Evolutionary conservation across 2,329 filamentous ascomycete species (phyloP), one percentile per base, ranked within the genome.

Genomic region (Keithomyces neogunnii): DNA sequence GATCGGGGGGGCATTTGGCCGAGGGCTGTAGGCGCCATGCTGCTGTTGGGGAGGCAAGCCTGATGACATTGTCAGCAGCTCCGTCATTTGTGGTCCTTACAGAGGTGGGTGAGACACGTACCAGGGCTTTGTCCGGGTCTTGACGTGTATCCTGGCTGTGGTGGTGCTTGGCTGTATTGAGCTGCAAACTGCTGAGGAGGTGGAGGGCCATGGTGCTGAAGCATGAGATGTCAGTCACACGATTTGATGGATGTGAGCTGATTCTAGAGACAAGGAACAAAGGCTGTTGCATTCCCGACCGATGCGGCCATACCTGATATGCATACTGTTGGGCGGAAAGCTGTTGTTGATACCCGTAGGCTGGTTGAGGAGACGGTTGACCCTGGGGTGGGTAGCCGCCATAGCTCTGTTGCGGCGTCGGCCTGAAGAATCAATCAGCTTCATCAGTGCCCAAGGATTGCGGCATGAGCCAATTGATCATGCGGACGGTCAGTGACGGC

Each of bases 1-100:
- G 48, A 84, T 80, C 2, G 83, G 76, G 48, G 88, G 87, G 7
- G 30, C 39, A 13, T 38, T 42, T 4, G 42, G 45, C 19, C 45
- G 45, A 19, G 46, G 44, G 45, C 45, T 46, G 38, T 52, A 55
- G 38, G 44, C 32, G 35, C 46, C 53, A 39, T 55, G 54, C n/a
- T 56, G 56, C 8, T 51, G 49, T 19, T 47, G 49, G 9, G 53
- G 42, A 33, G 54, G 51, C 55, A 58, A 58, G 47, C 53, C 57
- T 61, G 54, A 19, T 3, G 28, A 40, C 3, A 11, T 45, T 8
- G 36, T 49, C 19, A 42, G 40, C 10, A 42, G 8, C 29, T 5
- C 30, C 10, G 4, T 2, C 7, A 7, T 30, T 29, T 29, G 30
- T 30, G 7, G 5, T 30, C 26, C 8, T 30, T 26, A 3, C 4